Base-by-base conservation (phyloP, 139 green algal species). In the Picochlorum costavermella region DNA sequence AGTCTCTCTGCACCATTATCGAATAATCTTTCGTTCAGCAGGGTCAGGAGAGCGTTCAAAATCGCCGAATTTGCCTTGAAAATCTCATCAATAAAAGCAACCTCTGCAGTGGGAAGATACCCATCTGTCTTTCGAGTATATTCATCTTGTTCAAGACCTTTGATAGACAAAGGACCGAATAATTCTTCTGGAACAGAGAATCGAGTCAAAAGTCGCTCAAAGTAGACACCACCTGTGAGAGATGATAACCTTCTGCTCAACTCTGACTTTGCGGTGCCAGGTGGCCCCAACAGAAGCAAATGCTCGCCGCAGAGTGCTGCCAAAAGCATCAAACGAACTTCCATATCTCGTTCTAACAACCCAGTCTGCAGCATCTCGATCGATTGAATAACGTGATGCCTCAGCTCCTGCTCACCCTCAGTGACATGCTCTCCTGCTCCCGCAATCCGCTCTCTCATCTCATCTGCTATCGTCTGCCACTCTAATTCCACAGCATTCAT, bases 21-120 rank as follows among this genome's bases (percentile, higher is more conserved):
- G 68, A 96, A 97, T 33, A 95, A 79, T n/a, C 90, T 75, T 78
- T 97, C 90, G 70, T 97, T 97, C 8, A 97, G 75, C n/a, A 97
- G 75, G 25, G 90, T 96, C 28, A 97, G 77, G 66, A 97, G 76
- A 4, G 90, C 85, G 81, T 97, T 97, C 20, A 96, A 72, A 80
- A 96, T 96, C 60, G 90, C 90, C 9, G 71, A 87, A 83, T 96
- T 96, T 59, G 90, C 90, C 70, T 95, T 90, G 72, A 85, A 86
- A 53, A 94, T 84, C 68, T 96, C 88, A 31, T 96, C 90, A 30
- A 96, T 86, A 75, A 96, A 96, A 0, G 90, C 90, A 17, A 96
- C 83, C 37, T 68, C 80, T 53, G 84, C 83, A 12, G 71, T 73
- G 20, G 85, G 90, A 48, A 97, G 81, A 80, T 95, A 98, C 30